Evolutionary conservation across 768 basidiomycete species (phyloP).

Genomic region (Pilatotrama ljubarskyi): DNA sequence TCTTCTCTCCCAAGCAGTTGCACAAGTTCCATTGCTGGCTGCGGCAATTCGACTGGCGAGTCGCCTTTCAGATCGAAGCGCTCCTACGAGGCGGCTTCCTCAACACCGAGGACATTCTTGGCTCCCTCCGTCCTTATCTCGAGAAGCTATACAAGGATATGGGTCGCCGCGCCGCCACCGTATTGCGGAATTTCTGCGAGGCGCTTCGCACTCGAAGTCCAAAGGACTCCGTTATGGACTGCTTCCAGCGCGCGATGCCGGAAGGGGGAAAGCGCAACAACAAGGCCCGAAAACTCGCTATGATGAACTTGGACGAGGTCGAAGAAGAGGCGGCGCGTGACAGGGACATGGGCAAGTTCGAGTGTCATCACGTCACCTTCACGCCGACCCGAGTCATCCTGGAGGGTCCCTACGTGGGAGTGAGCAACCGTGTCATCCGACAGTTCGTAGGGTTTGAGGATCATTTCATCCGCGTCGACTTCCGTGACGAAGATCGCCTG

Average conservation of each 20-base stretch:
- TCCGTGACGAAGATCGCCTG: slow-evolving; percentile 81
- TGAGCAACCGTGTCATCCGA: slow-evolving; percentile 82
- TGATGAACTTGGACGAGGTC: background rate
- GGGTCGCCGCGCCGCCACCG: slow-evolving; percentile 40
- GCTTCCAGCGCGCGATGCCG: slow-evolving; percentile 43
- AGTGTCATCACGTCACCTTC: slow-evolving; percentile 68
- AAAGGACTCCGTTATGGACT: slow-evolving; percentile 43
- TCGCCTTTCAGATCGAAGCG: slow-evolving; percentile 78
- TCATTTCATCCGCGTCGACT: slow-evolving; percentile 79
- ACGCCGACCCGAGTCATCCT: slow-evolving; percentile 45
- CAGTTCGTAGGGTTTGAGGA: slow-evolving; percentile 59
- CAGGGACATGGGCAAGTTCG: slow-evolving; percentile 41
- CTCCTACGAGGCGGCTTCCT: slow-evolving; percentile 63
- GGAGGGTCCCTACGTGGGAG: slow-evolving; percentile 73
- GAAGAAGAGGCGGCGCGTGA: background rate
- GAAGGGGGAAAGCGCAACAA: background rate
- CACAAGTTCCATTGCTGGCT: slow-evolving; percentile 47
- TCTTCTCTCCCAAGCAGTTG: slow-evolving; percentile 53
- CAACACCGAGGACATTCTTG: slow-evolving; percentile 55
- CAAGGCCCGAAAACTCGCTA: background rate
- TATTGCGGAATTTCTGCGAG: slow-evolving; percentile 58
- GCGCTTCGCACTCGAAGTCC: slow-evolving; percentile 45
- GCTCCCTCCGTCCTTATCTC: slow-evolving; percentile 45
- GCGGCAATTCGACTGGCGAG: slow-evolving; percentile 53
- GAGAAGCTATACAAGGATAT: slow-evolving; percentile 37